A percentile compares a stretch with the other conserved stretches of the same genome.
Evolutionary conservation across 768 basidiomycete genomes (phyloP).

Genomic region (Termitomyces sp.): DNA sequence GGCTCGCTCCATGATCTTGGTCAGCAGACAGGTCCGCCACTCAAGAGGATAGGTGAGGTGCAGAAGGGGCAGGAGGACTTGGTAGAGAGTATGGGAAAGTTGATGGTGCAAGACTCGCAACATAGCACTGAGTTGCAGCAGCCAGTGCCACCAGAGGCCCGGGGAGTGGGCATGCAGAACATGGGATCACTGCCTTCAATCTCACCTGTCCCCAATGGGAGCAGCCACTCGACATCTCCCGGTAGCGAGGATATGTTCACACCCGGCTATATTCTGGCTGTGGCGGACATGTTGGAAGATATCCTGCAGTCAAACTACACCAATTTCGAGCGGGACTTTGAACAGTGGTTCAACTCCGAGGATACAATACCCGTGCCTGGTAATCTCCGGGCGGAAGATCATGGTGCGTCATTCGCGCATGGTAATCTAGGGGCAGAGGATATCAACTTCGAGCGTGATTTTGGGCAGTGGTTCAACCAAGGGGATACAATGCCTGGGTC

Average conservation of each 20-base stretch:
- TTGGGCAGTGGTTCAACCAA: background rate
- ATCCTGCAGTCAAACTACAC: background rate
- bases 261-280: background rate
- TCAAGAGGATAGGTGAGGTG: background rate
- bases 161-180: background rate
- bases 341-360: no score
- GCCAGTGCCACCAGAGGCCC: background rate
- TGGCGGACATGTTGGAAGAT: background rate
- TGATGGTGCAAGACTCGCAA: background rate
- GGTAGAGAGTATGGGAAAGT: background rate
- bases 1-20: background rate
- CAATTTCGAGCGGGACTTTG: background rate
- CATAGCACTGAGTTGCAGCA: background rate
- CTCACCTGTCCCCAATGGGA: background rate
- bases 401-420: background rate
- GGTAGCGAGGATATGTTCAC: background rate
- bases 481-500: background rate
- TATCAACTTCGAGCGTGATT: background rate
- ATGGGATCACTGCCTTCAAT: background rate
- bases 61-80: background rate
- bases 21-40: background rate
- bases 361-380: background rate
- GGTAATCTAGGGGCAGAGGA: background rate
- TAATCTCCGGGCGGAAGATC: background rate
- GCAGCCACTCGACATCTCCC: background rate